Evolutionary conservation across 495 filamentous ascomycete species (phyloP), one percentile per base, ranked within the genome.

Genomic region (Penicillium tannophilum): DNA sequence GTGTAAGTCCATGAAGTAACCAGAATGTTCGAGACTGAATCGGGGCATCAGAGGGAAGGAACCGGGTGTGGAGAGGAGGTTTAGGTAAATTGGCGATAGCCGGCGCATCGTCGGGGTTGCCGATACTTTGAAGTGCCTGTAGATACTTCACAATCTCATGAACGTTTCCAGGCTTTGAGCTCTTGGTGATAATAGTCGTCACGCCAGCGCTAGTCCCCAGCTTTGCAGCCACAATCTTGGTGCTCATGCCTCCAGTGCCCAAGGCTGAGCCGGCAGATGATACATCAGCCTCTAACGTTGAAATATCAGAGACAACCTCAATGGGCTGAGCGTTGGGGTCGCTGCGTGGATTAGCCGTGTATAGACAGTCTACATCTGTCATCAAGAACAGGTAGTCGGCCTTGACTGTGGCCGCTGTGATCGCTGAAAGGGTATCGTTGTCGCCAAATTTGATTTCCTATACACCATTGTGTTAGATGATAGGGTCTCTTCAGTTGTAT

Each of bases 381-480:
- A 98, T 98, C 44, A 98, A 80, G 73, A 98, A 98, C 14, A 98
- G 84, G 63, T 96, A 93, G 70, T 98, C 91, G 45, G 94, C 94
- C 68, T 96, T 92, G 61, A 97, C 89, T 91, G 97, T 97, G 48
- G 90, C 95, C 6, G 94, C 93, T 2, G 94, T 97, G 63, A 98
- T 96, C 42, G 95, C 94, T 33, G 91, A 95, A 30, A 98, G 78
- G 14, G 94, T 98, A 75, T 98, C 94, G 64, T 98, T 98, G 77
- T 98, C 94, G 60, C 94, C 94, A 66, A 98, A 98, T 83, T 98
- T 98, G 71, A 98, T 98, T 84, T 98, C 94, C 81, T 87, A 53
- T 10, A 0, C n/a, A 20, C 1, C 14, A 16, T 2, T 28, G 2
- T 24, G 57, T 48, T 42, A 39, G 8, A 45, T 41, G 5, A n/a